Percentiles rank a stretch among this genome's conserved stretches.
These are phyloP conservation scores for Penicillium nucicola DNA, from an alignment of 495 filamentous ascomycete genomes.

Conservation along the genomic window DNA sequence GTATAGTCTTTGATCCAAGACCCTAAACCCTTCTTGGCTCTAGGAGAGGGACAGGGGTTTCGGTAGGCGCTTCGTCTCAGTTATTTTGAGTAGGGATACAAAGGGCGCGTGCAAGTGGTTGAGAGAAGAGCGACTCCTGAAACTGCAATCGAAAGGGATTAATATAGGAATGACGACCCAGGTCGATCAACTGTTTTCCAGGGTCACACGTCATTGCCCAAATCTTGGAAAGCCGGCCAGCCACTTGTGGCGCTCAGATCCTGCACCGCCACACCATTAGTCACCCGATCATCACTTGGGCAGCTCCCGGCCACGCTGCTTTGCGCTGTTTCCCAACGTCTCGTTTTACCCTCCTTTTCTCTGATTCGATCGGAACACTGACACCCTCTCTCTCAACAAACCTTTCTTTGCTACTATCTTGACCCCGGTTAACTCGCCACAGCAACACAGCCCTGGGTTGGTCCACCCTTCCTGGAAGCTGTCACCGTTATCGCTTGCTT, in stretches of 20 bases:
- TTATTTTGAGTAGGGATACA: background rate
- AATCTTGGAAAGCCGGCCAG: conserved; percentile 12
- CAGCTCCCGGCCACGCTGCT: conserved; percentile 7
- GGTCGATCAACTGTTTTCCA: conserved; percentile 1
- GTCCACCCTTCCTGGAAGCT: conserved; percentile 32
- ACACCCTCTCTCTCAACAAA: background rate
- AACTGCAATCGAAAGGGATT: conserved; percentile 1
- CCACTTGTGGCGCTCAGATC: conserved; percentile 8
- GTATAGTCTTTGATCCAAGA: conserved; percentile 3
- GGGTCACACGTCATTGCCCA: conserved; percentile 11
- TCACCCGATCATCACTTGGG: conserved; percentile 21
- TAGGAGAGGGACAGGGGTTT: conserved; percentile 8
- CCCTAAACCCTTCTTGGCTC: conserved; percentile 3
- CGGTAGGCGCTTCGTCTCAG: conserved; percentile 11
- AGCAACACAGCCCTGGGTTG: conserved; percentile 25
- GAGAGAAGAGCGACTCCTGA: background rate
- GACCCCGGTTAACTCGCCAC: background rate
- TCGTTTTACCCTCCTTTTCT: conserved; percentile 2
- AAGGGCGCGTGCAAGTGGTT: background rate
- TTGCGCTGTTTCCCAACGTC: conserved; percentile 7
- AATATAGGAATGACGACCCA: conserved; percentile 2
- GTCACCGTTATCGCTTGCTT: conserved; percentile 19
- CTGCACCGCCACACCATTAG: conserved; percentile 13
- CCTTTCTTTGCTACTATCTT: background rate
- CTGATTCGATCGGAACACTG: conserved; percentile 1